Base-by-base conservation (phyloP, 2,329 filamentous ascomycete species). In the Leptographium flavum region DNA sequence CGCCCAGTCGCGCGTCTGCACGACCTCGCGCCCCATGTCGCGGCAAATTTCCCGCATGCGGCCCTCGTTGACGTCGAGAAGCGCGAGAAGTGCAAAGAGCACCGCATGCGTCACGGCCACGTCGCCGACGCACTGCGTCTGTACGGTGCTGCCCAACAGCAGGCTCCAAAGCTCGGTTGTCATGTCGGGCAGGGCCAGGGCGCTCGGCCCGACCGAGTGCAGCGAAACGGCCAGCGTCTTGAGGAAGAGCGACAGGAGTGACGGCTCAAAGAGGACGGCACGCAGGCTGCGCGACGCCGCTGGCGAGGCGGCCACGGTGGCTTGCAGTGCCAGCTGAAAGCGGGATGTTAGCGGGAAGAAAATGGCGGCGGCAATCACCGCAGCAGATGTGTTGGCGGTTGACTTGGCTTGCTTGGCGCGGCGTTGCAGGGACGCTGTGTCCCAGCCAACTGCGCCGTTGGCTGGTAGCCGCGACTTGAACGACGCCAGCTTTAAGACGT, bases 1-100 rank as follows among this genome's bases (percentile, higher is more conserved):
- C 2, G 85, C 83, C 92, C 92, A 98, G 56, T 54, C 83, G 55
- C 85, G 76, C 48, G 86, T 83, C 69, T 96, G 90, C 43, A 94
- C 71, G 21, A 96, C 66, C 59, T 90, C 79, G 46, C 78, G 76
- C 1, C 83, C 80, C 54, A 87, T 76, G 47, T 81, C 76, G 48
- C 79, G 76, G 41, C 86, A 90, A 3, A 98, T 60, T 2, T 77
- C 69, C 53, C 79, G 68, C 64, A 82, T 76, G 49, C 87, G 77
- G 41, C 77, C 73, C 30, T 74, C 79, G 49, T 94, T 94, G 32
- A 94, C 71, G 56, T 95, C 87, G 14, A 98, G 63, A 43, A 94
- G 59, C 7, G 85, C 83, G 42, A 94, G 68, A 48, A 94, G 74
- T 2, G 81, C 78, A 47, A 94, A 83, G 1, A 96, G 65, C 46